Conservation (phyloP, 1,284 basidiomycete genomes). For the Ustilago esculenta region DNA sequence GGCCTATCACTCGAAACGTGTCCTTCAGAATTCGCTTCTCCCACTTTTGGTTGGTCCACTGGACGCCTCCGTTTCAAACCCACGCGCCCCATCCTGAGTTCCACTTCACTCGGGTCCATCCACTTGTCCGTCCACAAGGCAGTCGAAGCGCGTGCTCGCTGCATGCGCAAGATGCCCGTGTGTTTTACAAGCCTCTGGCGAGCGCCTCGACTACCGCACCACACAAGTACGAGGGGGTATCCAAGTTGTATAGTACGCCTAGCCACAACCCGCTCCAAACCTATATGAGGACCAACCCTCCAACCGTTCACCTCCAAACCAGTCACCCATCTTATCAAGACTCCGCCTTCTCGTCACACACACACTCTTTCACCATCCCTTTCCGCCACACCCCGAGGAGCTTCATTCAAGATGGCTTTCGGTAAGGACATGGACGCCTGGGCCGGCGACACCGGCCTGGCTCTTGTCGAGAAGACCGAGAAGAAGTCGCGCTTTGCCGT, state of each 20-base stretch:
- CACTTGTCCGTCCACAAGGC: no score
- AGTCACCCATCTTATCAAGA: conserved; percentile 6
- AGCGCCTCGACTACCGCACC: no score
- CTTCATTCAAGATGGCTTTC: conserved; percentile 51
- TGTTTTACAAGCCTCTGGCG: no score
- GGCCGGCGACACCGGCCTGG: conserved; percentile 52
- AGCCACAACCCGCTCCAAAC: conserved; percentile 8
- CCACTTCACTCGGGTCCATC: no score
- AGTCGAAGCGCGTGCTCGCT: no score
- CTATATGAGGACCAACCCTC: conserved; percentile 26
- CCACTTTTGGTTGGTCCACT: conserved; percentile 19
- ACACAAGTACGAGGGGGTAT: no score
- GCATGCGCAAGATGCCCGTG: no score
- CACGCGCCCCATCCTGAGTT: background rate
- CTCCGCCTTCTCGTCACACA: conserved; percentile 1
- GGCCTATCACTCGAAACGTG: conserved; percentile 36
- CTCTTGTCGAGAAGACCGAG: conserved; percentile 56
- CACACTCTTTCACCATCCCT: background rate
- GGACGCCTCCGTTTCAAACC: conserved; percentile 3
- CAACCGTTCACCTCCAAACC: background rate
- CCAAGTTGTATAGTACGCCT: background rate
- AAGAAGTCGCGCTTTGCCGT: conserved; percentile 50
- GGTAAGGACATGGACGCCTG: conserved; percentile 61
- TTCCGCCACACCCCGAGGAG: conserved; percentile 3
- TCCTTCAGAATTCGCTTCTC: conserved; percentile 16